Percentiles rank a stretch among this genome's conserved stretches.
phyloP scores from a whole-genome alignment of 2,329 filamentous ascomycete species.

The Cryoendolithus antarcticus region DNA sequence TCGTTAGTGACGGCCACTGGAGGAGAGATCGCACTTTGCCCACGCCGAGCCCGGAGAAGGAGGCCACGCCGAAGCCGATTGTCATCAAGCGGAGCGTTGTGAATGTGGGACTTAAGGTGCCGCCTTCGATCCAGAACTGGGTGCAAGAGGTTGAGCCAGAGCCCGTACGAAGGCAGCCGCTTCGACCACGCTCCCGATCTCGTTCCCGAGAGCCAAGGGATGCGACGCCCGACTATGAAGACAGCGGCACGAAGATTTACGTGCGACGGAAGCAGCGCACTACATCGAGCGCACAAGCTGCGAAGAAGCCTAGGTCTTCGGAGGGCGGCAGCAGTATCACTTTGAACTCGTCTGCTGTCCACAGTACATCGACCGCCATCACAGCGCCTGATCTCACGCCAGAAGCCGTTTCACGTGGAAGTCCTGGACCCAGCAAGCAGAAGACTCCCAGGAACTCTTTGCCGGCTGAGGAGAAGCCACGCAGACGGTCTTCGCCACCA shows the following conservation, averaged over 20 bases:
- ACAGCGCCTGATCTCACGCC: conserved; percentile 11
- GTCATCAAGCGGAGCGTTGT: conserved; percentile 19
- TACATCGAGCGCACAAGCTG: conserved; percentile 6
- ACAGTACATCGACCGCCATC: conserved; percentile 18
- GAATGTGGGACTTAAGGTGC: conserved; percentile 21
- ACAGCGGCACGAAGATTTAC: conserved; percentile 22
- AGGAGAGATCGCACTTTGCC: conserved; percentile 21
- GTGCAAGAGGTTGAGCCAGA: conserved; percentile 15
- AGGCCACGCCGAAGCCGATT: conserved; percentile 17
- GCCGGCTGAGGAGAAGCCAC: background rate
- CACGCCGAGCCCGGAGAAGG: conserved; percentile 11
- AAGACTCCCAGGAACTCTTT: conserved; percentile 2
- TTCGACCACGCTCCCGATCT: conserved; percentile 12
- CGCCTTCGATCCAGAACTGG: conserved; percentile 19
- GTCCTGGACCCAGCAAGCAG: conserved; percentile 9
- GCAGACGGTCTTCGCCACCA: no score
- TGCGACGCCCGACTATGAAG: conserved; percentile 18
- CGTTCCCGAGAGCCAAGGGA: conserved; percentile 12
- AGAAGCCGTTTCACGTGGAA: background rate
- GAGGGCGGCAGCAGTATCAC: conserved; percentile 10
- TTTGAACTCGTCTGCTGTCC: conserved; percentile 17
- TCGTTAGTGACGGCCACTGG: conserved; percentile 91
- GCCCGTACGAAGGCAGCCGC: conserved; percentile 10
- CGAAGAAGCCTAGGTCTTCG: conserved; percentile 11
- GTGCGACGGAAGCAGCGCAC: conserved; percentile 19